Base-by-base conservation (phyloP, 257 asterid species). In the Solanum etuberosum region DNA sequence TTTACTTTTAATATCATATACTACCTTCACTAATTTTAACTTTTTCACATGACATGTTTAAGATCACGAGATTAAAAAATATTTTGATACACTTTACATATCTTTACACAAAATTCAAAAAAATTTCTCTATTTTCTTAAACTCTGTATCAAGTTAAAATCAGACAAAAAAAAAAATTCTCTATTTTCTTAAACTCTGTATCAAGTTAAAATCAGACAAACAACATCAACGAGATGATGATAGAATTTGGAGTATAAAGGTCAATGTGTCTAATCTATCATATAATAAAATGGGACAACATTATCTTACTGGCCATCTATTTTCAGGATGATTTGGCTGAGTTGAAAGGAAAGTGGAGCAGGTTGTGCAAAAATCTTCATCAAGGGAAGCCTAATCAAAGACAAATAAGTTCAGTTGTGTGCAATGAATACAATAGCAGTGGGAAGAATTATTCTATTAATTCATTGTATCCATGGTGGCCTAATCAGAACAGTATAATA, bases 331-430 rank as follows among this genome's bases (percentile, higher is more conserved):
- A 92, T 86, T 86, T 92, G 61, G 80, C 88, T 85, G 89, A 93
- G 51, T 83, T 95, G 89, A 93, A 91, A 95, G 92, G 91, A 57
- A 94, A 93, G 90, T 96, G 96, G 91, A 96, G 91, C 96, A 93
- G 90, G 31, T 48, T 92, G 65, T 96, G 98, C 91, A 91, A 89
- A 83, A 91, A 77, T 77, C 92, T 92, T 40, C 98, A 95, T 89
- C 92, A 89, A 65, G 91, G 91, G 46, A 92, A 88, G 84, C 90
- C 90, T 40, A 87, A 88, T 85, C 85, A 83, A 12, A 89, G 88
- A 21, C 88, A 83, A 37, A 85, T 63, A 37, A 90, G 88, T 84
- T 84, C 92, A 25, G 57, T 54, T 8, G 38, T 89, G 25, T 73
- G 59, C 86, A 90, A 88, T 43, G 93, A 91, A 84, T 67, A 90